Evolutionary conservation across 2,329 filamentous ascomycete species (phyloP).

Genomic region (Colletotrichum scovillei): DNA sequence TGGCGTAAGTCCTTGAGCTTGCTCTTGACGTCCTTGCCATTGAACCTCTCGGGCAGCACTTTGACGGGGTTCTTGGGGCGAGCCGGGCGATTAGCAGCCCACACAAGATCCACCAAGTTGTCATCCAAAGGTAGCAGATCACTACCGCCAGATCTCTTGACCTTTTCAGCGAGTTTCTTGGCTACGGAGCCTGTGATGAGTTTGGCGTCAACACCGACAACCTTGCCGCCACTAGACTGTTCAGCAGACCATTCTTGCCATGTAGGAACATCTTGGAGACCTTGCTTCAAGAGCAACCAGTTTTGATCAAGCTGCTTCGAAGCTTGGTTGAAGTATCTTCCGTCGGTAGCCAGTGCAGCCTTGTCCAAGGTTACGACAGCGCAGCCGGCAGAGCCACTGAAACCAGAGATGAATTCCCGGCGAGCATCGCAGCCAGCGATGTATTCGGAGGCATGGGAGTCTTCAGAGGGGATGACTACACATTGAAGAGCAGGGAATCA

Average conservation of each 20-base stretch:
- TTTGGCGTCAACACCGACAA: slow-evolving; percentile 90
- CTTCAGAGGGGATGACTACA: slow-evolving; percentile 93
- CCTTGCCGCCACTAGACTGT: slow-evolving; percentile 86
- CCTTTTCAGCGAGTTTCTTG: slow-evolving; percentile 82
- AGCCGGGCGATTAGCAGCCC: slow-evolving; percentile 79
- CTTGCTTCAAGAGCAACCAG: slow-evolving; percentile 93
- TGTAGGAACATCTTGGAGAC: slow-evolving; percentile 91
- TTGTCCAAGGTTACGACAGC: slow-evolving; percentile 88
- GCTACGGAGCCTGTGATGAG: slow-evolving; percentile 76
- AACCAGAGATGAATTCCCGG: slow-evolving; percentile 91
- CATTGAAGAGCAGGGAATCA: slow-evolving; percentile 45
- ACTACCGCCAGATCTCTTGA: slow-evolving; percentile 86
- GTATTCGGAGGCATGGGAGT: slow-evolving; percentile 97
- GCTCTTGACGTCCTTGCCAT: slow-evolving; percentile 83
- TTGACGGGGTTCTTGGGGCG: slow-evolving; percentile 82
- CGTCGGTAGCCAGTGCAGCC: slow-evolving; percentile 92
- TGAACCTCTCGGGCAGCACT: slow-evolving; percentile 76
- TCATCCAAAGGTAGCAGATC: slow-evolving; percentile 79
- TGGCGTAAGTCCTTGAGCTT: slow-evolving; percentile 92
- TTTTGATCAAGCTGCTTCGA: slow-evolving; percentile 89
- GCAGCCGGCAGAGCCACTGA: slow-evolving; percentile 93
- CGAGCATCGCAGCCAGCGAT: slow-evolving; percentile 95
- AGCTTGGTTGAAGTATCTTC: slow-evolving; percentile 98
- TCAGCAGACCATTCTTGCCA: slow-evolving; percentile 97
- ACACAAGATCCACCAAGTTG: slow-evolving; percentile 93